phyloP scores from a whole-genome alignment of 805 yeast genomes.

The Starmerella bombicola region DNA sequence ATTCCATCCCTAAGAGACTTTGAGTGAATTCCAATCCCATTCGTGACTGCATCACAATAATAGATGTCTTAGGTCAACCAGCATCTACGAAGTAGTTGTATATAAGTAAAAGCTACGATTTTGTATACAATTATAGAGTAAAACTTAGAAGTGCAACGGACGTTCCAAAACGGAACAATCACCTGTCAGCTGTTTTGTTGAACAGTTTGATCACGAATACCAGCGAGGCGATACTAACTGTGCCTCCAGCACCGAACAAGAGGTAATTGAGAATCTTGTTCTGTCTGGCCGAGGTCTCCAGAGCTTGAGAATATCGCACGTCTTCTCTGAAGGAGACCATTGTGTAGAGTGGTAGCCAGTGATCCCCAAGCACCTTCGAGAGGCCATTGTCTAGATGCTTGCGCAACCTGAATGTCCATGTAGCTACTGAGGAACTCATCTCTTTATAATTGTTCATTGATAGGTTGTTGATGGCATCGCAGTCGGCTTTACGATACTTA shows the following conservation, averaged over 20 bases:
- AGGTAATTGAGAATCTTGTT: slow-evolving; percentile 33
- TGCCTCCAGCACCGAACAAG: slow-evolving; percentile 3
- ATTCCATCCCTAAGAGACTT: slow-evolving; percentile 1
- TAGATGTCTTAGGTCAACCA: too few species aligned
- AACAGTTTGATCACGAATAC: background rate
- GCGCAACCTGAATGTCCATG: slow-evolving; percentile 45
- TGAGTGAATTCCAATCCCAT: background rate
- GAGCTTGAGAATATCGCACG: slow-evolving; percentile 60
- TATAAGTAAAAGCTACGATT: too few species aligned
- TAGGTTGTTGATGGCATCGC: slow-evolving; percentile 61
- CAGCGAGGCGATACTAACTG: slow-evolving; percentile 1
- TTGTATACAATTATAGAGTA: too few species aligned
- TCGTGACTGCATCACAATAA: too few species aligned
- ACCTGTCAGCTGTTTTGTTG: too few species aligned
- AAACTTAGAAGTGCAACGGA: too few species aligned
- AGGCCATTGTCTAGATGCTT: slow-evolving; percentile 57
- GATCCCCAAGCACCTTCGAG: slow-evolving; percentile 44
- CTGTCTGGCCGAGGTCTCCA: slow-evolving; percentile 45
- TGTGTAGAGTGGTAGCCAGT: slow-evolving; percentile 78
- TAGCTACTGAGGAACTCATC: slow-evolving; percentile 72
- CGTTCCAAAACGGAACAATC: too few species aligned
- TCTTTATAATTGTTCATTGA: slow-evolving; percentile 74
- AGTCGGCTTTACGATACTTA: slow-evolving; percentile 45
- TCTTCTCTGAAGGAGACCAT: slow-evolving; percentile 87
- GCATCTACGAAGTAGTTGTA: too few species aligned